These are phyloP conservation scores for Chrysoporthe cubensis DNA, from an alignment of 2,329 filamentous ascomycete species.

Conservation along the genomic window DNA sequence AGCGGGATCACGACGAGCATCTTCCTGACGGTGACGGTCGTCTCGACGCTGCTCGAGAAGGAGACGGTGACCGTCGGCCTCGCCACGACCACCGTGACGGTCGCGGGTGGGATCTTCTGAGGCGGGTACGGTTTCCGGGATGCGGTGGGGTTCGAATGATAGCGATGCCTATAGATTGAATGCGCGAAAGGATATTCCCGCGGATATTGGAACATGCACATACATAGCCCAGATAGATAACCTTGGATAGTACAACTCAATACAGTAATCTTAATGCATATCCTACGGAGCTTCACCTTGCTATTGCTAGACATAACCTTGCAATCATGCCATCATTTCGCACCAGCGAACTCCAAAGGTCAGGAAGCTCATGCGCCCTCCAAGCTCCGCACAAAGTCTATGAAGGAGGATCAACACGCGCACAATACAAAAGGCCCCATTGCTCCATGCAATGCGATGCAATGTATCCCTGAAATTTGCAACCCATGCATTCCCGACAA, in stretches of 20 bases:
- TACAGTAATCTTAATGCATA: conserved; percentile 13
- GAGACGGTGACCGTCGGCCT: conserved; percentile 12
- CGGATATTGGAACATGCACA: not conserved
- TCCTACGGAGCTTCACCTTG: not conserved
- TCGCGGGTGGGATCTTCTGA: conserved; percentile 4
- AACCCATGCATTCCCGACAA: too few species aligned
- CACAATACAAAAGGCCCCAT: not conserved
- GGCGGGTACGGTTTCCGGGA: not conserved
- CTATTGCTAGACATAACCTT: not conserved
- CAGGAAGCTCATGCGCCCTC: too few species aligned
- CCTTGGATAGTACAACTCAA: not conserved
- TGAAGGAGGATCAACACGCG: not conserved
- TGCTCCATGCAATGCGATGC: not conserved
- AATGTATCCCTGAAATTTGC: too few species aligned
- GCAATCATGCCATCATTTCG: too few species aligned
- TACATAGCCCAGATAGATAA: not conserved
- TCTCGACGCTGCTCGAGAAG: conserved; percentile 19
- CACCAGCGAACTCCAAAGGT: too few species aligned
- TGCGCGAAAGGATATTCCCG: not conserved
- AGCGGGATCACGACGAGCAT: conserved; percentile 23
- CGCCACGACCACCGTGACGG: conserved; percentile 21
- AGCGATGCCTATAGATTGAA: not conserved
- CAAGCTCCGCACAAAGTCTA: too few species aligned
- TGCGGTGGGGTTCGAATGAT: not conserved
- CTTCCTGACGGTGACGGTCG: conserved; percentile 26